A percentile compares a stretch with the other conserved stretches of the same genome.
Evolutionary conservation across 768 basidiomycete species (phyloP).

Genomic region (Holtermannia corniformis): DNA sequence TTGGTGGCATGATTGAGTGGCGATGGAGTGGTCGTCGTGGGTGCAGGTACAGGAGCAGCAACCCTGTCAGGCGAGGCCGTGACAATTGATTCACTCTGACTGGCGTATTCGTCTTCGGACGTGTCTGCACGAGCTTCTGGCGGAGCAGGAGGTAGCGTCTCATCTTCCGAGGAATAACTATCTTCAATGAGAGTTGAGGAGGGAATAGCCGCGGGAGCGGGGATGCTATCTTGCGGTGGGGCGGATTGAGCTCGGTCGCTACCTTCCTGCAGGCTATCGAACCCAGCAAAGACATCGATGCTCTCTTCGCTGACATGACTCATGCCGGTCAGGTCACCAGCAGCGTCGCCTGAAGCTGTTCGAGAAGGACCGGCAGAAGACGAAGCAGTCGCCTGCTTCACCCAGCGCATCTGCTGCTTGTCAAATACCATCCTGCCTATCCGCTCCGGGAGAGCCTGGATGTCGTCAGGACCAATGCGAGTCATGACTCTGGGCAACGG

Average conservation of each 20-base stretch:
- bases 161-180: neutral
- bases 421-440: conserved; percentile 86
- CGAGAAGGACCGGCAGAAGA: neutral
- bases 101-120: no score
- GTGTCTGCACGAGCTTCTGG: no score
- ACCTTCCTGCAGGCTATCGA: conserved; percentile 73
- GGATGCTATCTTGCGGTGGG: neutral
- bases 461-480: conserved; percentile 69
- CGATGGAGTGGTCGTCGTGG: neutral
- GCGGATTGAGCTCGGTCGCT: conserved; percentile 4
- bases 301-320: conserved; percentile 28
- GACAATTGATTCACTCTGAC: no score
- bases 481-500: conserved; percentile 43
- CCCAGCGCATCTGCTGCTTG: conserved; percentile 73
- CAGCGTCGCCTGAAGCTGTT: conserved; percentile 7
- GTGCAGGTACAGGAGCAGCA: neutral
- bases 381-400: conserved; percentile 49
- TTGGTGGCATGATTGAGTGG: neutral
- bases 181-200: neutral
- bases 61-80: neutral
- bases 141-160: neutral
- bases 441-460: conserved; percentile 62
- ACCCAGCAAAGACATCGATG: conserved; percentile 76
- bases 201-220: neutral
- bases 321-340: conserved; percentile 10